These are phyloP conservation scores for Bothriochloa decipiens DNA, from an alignment of 176 grass and related monocot genomes.

Conservation along the genomic window DNA sequence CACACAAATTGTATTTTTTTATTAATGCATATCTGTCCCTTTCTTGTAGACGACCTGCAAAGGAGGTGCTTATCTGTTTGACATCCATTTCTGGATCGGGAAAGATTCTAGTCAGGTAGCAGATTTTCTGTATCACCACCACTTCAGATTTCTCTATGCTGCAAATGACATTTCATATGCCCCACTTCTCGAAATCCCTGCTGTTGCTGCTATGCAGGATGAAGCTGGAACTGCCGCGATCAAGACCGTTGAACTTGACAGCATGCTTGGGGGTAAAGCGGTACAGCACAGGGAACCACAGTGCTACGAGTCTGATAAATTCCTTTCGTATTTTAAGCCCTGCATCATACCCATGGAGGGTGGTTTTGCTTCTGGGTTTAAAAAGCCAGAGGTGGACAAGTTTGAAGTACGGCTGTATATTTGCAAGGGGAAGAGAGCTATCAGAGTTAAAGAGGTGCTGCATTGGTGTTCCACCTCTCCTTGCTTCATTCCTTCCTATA, in stretches of 20 bases:
- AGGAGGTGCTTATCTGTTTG: conserved; percentile 65
- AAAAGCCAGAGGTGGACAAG: conserved; percentile 77
- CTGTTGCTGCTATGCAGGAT: conserved; percentile 59
- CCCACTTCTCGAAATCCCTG: not conserved
- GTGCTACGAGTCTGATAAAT: conserved; percentile 93
- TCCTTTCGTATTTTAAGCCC: conserved; percentile 93
- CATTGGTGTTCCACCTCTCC: not conserved
- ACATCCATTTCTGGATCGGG: conserved; percentile 93
- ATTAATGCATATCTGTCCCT: conserved; percentile 12
- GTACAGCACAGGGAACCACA: conserved; percentile 97
- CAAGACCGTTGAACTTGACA: conserved; percentile 93
- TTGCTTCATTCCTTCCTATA: conserved; percentile 2
- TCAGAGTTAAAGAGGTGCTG: conserved; percentile 91
- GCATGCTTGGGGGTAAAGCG: conserved; percentile 87
- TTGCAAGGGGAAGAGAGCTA: conserved; percentile 91
- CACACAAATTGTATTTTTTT: not conserved
- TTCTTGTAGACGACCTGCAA: conserved; percentile 68
- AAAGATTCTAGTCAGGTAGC: conserved; percentile 88
- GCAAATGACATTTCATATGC: conserved; percentile 11
- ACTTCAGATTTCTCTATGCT: not conserved
- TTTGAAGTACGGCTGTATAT: conserved; percentile 85
- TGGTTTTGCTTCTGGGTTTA: conserved; percentile 96
- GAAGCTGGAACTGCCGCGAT: conserved; percentile 97
- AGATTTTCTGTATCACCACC: not conserved
- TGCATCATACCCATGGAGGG: conserved; percentile 99